Percentiles rank a stretch among this genome's conserved stretches.
These are phyloP conservation scores for Asterella californica DNA, from an alignment of 225 moss, liverwort and hornwort genomes.

Conservation along the genomic window DNA sequence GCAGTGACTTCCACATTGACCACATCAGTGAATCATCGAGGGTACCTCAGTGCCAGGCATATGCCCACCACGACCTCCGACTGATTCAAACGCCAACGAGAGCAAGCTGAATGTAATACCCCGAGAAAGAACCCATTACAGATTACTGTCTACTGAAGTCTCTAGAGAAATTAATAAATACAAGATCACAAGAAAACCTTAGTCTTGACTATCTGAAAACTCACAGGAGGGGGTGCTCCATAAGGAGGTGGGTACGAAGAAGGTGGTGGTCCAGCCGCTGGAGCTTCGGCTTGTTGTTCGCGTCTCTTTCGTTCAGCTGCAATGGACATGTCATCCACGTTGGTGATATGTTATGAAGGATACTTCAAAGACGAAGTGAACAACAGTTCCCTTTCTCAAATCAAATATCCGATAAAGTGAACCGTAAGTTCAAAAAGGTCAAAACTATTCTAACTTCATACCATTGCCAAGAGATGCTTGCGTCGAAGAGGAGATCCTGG, in stretches of 20 bases:
- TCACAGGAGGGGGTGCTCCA: conserved; percentile 77
- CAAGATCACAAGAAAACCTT: not conserved
- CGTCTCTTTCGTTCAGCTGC: conserved; percentile 95
- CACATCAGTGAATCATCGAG: not conserved
- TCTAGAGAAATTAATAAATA: not conserved
- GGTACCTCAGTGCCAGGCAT: not conserved
- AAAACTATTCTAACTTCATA: not conserved
- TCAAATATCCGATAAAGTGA: not conserved
- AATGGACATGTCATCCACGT: not conserved
- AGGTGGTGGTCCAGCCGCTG: conserved; percentile 49
- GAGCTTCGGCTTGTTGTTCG: conserved; percentile 76
- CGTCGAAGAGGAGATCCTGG: too few species aligned
- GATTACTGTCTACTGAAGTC: not conserved
- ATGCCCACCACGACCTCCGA: too few species aligned
- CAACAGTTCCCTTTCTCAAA: not conserved
- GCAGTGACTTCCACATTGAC: not conserved
- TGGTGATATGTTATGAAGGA: too few species aligned
- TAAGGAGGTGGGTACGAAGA: conserved; percentile 72
- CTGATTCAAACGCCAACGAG: too few species aligned
- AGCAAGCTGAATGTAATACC: too few species aligned
- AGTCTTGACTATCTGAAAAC: conserved; percentile 3
- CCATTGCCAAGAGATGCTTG: not conserved
- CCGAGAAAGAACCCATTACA: too few species aligned
- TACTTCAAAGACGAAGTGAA: not conserved
- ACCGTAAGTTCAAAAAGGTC: not conserved